These are phyloP conservation scores for Capronia coronata DNA, from an alignment of 2,329 filamentous ascomycete genomes.

Conservation along the genomic window DNA sequence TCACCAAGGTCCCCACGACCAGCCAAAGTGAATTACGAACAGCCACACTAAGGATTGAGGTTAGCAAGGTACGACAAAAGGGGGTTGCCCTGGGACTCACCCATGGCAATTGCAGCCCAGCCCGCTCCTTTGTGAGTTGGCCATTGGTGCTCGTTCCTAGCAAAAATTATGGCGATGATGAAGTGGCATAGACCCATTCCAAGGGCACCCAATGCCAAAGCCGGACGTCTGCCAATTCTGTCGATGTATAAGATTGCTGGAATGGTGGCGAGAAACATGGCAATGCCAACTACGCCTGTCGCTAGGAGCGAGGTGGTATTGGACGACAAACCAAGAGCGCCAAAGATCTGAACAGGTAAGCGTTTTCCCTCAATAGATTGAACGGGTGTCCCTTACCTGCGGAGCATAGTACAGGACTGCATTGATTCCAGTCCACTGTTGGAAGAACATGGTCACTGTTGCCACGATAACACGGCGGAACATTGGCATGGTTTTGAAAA, in stretches of 20 bases:
- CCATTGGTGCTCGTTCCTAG: constrained; percentile 57
- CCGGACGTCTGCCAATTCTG: constrained; percentile 37
- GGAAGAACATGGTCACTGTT: constrained; percentile 35
- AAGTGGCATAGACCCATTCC: constrained; percentile 67
- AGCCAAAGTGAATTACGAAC: constrained; percentile 68
- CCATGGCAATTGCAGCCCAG: constrained; percentile 57
- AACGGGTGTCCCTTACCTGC: constrained; percentile 1
- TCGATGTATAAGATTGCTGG: constrained; percentile 39
- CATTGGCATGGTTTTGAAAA: constrained; percentile 38
- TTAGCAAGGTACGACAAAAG: not conserved
- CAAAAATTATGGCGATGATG: constrained; percentile 64
- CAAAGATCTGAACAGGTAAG: constrained; percentile 33
- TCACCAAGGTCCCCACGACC: constrained; percentile 52
- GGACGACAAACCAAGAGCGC: constrained; percentile 32
- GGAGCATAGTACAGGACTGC: constrained; percentile 41
- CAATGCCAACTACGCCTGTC: constrained; percentile 38
- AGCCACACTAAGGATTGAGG: constrained; percentile 50
- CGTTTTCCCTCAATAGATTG: not conserved
- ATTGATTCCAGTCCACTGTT: constrained; percentile 48
- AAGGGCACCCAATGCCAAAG: constrained; percentile 49
- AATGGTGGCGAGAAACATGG: constrained; percentile 38
- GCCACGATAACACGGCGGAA: constrained; percentile 42
- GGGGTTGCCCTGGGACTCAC: not conserved
- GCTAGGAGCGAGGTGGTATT: constrained; percentile 37
- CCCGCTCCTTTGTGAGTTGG: constrained; percentile 53